Base-by-base conservation (phyloP, 2,329 filamentous ascomycete species). In the Sclerotinia spermophila region DNA sequence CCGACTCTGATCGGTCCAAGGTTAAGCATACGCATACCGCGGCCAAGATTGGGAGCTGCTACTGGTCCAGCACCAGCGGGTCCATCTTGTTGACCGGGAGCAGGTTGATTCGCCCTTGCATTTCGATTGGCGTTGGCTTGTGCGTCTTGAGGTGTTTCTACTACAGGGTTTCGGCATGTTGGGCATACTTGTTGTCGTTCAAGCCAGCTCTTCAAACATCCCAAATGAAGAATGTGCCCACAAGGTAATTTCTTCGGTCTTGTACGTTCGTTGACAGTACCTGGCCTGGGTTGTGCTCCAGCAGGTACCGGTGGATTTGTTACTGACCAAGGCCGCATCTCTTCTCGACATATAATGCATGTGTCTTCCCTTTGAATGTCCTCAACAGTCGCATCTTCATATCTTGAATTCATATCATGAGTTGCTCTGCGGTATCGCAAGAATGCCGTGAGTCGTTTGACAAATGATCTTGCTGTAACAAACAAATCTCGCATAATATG, bases 181-280 rank as follows among this genome's bases (percentile, higher is more conserved):
- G 96, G 96, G 79, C 96, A 99, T 45, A 97, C 94, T 82, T 99
- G 96, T 80, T 99, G 96, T 74, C 96, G 87, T 83, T 99, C 96
- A 40, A 99, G 86, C 96, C 96, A 99, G 80, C 94, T 97, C 81
- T 96, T 93, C 71, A 99, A 87, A 80, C 96, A 99, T 62, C 94
- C 91, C 74, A 97, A 92, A 80, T 99, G 96, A 53, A 99, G 83
- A 53, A 98, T 96, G 78, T 99, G 96, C 6, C 95, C 94, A 81
- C 96, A 99, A 0, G 96, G 96, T 15, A 99, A 86, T 82, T 97
- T 98, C 84, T 99, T 99, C 10, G 96, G 93, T 30, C 96, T 87
- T 70, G 92, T 87, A 69, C 95, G 88, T 78, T 98, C 94, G 71
- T 96, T 90, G 70, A 91, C 85, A n/a, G 81, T 80, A 69, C 73